Percentiles rank a stretch among this genome's conserved stretches.
These are phyloP conservation scores for Rhododendron kiyosumense DNA, from an alignment of 148 eudicot genomes.

Conservation along the genomic window DNA sequence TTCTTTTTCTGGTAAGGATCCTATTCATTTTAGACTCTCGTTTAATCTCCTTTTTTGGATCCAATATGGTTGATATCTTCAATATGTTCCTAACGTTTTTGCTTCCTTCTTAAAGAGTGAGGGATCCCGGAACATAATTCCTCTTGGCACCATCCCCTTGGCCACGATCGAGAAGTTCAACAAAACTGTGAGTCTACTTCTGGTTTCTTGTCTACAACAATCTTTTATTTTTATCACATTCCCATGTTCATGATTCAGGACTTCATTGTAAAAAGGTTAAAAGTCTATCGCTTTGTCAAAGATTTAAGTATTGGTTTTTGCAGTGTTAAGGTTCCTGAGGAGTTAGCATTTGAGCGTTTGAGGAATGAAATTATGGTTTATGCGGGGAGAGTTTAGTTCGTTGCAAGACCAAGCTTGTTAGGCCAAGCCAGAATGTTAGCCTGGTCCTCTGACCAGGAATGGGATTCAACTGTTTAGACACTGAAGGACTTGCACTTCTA, in stretches of 20 bases:
- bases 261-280: not conserved
- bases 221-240: not conserved
- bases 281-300: not conserved
- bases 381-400: not conserved
- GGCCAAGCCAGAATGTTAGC: not conserved
- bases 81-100: conserved; percentile 7
- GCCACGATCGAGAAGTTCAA: conserved; percentile 84
- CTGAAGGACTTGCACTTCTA: not conserved
- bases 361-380: not conserved
- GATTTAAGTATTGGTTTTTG: not conserved
- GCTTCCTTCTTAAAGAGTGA: conserved; percentile 55
- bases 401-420: not conserved
- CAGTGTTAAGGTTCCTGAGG: not conserved
- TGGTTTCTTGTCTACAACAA: not conserved
- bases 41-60: not conserved
- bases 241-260: not conserved
- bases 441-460: not conserved
- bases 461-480: not conserved
- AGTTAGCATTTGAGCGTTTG: not conserved
- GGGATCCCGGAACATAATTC: conserved; percentile 69
- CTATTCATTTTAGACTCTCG: not conserved
- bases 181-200: conserved; percentile 57
- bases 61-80: not conserved
- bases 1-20: conserved; percentile 79
- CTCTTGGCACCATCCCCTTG: conserved; percentile 86